Evolutionary conservation across 2,329 filamentous ascomycete species (phyloP).

Genomic region (Trichoderma gracile): DNA sequence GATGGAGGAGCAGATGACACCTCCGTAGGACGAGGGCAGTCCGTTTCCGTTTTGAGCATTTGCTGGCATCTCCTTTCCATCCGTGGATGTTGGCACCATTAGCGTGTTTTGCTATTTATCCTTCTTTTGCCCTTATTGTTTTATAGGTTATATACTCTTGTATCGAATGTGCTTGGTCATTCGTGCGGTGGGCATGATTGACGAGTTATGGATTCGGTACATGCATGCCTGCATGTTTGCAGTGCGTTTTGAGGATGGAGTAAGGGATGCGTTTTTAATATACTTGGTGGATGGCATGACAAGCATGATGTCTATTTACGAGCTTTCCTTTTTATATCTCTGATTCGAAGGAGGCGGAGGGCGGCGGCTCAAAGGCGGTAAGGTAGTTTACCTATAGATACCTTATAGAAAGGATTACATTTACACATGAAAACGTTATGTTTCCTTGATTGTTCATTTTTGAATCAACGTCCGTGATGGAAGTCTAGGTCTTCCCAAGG

Average conservation of each 20-base stretch:
- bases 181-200: background rate
- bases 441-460: too few relatives aligned
- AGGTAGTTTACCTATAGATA: constrained; percentile 1
- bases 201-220: background rate
- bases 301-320: background rate
- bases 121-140: background rate
- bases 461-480: too few relatives aligned
- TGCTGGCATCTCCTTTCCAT: background rate
- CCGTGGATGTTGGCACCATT: background rate
- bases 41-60: constrained; percentile 11
- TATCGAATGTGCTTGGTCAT: background rate
- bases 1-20: constrained; percentile 44
- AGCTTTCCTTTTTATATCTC: background rate
- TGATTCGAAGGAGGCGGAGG: background rate
- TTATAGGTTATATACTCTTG: background rate
- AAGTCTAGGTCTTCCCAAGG: too few relatives aligned
- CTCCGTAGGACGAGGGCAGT: constrained; percentile 36
- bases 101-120: constrained; percentile 6
- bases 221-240: background rate
- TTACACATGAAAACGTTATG: background rate
- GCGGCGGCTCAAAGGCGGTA: background rate
- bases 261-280: too few relatives aligned
- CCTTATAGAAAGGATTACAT: background rate
- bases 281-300: background rate
- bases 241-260: background rate